Base-by-base conservation (phyloP, 176 grass and related monocot genomes). In the Calamus simplicifolius region DNA sequence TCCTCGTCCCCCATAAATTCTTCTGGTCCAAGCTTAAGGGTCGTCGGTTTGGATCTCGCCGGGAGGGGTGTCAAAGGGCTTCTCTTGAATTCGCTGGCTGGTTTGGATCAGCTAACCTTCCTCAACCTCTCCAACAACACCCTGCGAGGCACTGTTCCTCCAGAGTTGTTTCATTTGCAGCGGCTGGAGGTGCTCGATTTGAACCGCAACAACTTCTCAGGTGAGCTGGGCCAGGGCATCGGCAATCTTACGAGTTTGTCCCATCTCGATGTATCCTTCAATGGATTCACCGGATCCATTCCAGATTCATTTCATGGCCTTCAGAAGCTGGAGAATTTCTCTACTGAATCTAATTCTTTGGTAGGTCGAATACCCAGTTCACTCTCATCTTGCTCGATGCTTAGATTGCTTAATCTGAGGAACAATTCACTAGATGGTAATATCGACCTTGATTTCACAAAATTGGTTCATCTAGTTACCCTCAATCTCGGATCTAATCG, bases 61-160 rank as follows among this genome's bases (percentile, higher is more conserved):
- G 30, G 61, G 4, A 63, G 6, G 19, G 43, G 19, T 10, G 43
- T 63, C 3, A 7, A 50, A 27, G 61, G 61, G 35, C 18, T 63
- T 23, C 61, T 63, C 10, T 16, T 19, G 5, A 17, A 13, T 1
- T 63, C 61, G 4, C 0, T 50, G 2, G n/a, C 19, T 16, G 61
- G 8, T 16, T 26, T 63, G 13, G 21, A 63, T 19, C 48, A 26
- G 10, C 14, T 63, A 6, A 25, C 6, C 35, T 63, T 25, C 43
- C 61, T 63, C 38, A 50, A 63, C 19, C 35, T 50, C 61, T 63
- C 61, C 38, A 4, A 16, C 3, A 63, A 63, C 18, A 50, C 31
- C 38, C 18, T 63, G 0, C 61, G 61, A 2, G 35, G 31, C 31
- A 4, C n/a, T 19, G 14, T 63, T 7, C 35, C 61, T 15, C 35